Conservation (phyloP, 148 eudicot species). For the Camellia sinensis region DNA sequence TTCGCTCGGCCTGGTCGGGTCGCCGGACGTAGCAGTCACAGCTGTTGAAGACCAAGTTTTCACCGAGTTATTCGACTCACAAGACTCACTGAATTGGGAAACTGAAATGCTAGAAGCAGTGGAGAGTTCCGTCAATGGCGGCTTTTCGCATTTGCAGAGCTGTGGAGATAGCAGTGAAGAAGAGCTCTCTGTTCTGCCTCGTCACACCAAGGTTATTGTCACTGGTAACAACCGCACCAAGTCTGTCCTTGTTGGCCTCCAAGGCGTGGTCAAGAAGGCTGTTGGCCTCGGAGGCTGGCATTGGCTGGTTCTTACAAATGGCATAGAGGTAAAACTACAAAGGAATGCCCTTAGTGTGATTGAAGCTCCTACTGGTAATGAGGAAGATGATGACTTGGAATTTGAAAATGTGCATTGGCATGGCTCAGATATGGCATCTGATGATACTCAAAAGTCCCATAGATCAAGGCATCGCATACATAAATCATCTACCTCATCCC, state of each 20-base stretch:
- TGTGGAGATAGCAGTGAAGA: constrained; percentile 70
- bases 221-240: constrained; percentile 75
- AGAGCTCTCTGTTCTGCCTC: constrained; percentile 64
- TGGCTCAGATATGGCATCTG: constrained; percentile 50
- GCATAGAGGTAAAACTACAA: too few species aligned
- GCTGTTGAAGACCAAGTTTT: constrained; percentile 31
- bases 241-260: constrained; percentile 71
- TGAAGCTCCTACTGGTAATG: constrained; percentile 37
- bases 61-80: constrained; percentile 11
- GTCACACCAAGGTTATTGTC: constrained; percentile 72
- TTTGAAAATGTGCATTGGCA: constrained; percentile 55
- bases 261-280: constrained; percentile 77
- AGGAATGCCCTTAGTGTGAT: too few species aligned
- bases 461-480: constrained; percentile 61
- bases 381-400: constrained; percentile 63
- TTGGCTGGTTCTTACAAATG: constrained; percentile 38
- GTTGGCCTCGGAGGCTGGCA: constrained; percentile 89
- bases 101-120: constrained; percentile 43
- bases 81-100: constrained; percentile 7
- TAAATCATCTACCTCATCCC: constrained; percentile 45
- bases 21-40: constrained; percentile 85
- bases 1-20: constrained; percentile 90
- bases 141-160: constrained; percentile 36
- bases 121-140: constrained; percentile 41
- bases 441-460: constrained; percentile 61